Conservation (phyloP, 2,329 filamentous ascomycete genomes). For the Colletotrichum higginsianum region DNA sequence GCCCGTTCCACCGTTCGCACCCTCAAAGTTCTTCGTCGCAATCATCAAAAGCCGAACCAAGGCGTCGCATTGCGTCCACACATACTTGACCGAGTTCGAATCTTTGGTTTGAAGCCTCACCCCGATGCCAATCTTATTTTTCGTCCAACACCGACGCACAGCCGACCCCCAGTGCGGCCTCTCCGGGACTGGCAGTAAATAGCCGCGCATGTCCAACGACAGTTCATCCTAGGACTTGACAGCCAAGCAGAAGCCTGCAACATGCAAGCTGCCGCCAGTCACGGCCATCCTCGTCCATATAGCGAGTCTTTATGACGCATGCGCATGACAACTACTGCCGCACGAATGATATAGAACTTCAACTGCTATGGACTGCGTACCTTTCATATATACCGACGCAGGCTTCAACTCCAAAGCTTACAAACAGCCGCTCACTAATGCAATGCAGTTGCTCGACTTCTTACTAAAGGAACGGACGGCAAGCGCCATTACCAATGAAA, state of each 20-base stretch:
- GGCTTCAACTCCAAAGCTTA: constrained; percentile 14
- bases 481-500: constrained; percentile 39
- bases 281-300: no score
- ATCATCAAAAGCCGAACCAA: neutral
- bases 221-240: no score
- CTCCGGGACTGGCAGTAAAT: neutral
- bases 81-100: neutral
- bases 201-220: neutral
- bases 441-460: constrained; percentile 11
- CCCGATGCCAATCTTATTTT: neutral
- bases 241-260: neutral
- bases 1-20: neutral
- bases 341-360: neutral
- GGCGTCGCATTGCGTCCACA: neutral
- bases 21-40: no score
- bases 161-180: neutral
- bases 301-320: neutral
- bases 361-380: neutral
- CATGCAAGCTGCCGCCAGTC: neutral
- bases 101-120: neutral
- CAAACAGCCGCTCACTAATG: constrained; percentile 22
- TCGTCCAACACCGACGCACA: neutral
- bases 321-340: neutral
- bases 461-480: constrained; percentile 36
- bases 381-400: constrained; percentile 15